phyloP scores from a whole-genome alignment of 306 rosid genomes.

The Vigna reflexopilosa region DNA sequence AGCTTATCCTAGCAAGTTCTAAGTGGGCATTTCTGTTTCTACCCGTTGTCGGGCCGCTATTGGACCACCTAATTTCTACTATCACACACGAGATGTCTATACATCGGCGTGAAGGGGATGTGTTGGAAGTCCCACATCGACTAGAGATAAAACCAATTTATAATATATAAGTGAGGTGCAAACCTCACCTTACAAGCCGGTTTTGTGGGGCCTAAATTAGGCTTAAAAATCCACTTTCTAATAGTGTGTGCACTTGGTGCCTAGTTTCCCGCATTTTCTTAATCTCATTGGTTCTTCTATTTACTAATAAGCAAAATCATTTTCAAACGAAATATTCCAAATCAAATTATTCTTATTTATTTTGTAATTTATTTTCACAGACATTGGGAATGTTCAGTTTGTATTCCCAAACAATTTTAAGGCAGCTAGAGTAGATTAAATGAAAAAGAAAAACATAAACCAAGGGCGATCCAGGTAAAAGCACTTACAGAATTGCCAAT shows the following conservation, averaged over 20 bases:
- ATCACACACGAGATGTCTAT: no score
- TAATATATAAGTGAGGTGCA: no score
- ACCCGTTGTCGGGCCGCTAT: no score
- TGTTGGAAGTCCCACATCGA: no score
- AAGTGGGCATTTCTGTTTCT: no score
- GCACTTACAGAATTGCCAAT: slow-evolving; percentile 86
- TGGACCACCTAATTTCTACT: no score
- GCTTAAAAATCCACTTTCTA: no score
- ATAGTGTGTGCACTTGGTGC: background rate
- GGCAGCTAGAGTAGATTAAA: slow-evolving; percentile 8
- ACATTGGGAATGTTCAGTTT: slow-evolving; percentile 9
- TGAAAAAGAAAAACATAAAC: slow-evolving; percentile 26
- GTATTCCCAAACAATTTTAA: slow-evolving; percentile 2
- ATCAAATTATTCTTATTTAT: background rate
- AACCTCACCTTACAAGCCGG: no score
- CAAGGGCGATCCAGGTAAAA: slow-evolving; percentile 30
- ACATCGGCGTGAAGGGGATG: no score
- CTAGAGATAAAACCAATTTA: no score
- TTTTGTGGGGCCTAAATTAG: no score
- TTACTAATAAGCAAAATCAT: slow-evolving; percentile 13
- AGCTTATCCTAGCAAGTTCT: no score
- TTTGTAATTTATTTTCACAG: slow-evolving; percentile 6
- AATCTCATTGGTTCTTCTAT: slow-evolving; percentile 1
- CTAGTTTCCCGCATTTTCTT: background rate
- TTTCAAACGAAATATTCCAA: slow-evolving; percentile 5